phyloP scores from a whole-genome alignment of 2,329 filamentous ascomycete genomes.

The Coniochaeta sp. region DNA sequence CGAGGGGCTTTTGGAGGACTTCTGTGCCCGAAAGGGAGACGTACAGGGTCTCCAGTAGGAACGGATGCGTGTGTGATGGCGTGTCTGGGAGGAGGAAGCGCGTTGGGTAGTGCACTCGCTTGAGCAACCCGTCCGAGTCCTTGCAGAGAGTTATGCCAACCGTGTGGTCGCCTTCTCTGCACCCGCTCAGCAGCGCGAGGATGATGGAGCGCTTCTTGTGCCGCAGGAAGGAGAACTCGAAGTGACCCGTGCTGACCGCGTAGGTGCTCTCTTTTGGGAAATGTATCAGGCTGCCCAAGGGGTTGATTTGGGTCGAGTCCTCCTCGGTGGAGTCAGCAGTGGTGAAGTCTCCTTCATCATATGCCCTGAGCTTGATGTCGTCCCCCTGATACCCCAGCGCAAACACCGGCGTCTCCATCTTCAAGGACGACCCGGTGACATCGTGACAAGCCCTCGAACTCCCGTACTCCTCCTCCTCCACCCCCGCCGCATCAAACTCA shows the following conservation, averaged over 20 bases:
- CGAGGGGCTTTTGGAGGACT: slow-evolving; percentile 1
- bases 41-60: background rate
- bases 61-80: background rate
- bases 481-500: background rate
- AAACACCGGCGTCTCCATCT: background rate
- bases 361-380: background rate
- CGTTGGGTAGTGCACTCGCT: slow-evolving; percentile 2
- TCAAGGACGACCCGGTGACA: background rate
- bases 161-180: background rate
- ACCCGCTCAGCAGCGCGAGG: background rate
- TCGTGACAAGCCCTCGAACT: background rate
- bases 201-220: background rate
- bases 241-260: background rate
- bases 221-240: slow-evolving; percentile 3
- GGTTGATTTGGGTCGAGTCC: background rate
- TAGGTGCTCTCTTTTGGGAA: background rate
- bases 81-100: background rate
- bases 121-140: background rate
- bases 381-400: background rate
- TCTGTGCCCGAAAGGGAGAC: background rate
- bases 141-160: slow-evolving; percentile 3
- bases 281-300: background rate
- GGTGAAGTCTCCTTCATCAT: background rate
- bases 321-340: background rate
- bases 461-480: background rate